phyloP scores from a whole-genome alignment of 768 basidiomycete species.

The Chalciporus pseudorubinellus region DNA sequence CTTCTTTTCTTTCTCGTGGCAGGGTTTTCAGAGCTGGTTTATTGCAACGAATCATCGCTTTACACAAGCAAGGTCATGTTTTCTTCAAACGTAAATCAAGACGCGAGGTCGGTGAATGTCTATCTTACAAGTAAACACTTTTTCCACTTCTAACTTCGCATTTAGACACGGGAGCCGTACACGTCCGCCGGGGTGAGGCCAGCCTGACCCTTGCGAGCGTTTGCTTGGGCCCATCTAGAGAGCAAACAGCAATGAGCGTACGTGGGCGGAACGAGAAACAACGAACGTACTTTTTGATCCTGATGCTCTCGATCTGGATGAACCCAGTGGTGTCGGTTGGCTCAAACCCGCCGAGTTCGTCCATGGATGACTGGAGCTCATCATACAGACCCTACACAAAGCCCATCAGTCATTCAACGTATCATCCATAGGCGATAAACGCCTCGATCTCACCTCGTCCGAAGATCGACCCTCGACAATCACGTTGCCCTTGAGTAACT shows the following conservation, averaged over 20 bases:
- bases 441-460: slow-evolving; percentile 59
- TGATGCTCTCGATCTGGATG: slow-evolving; percentile 96
- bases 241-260: neutral
- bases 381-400: slow-evolving; percentile 81
- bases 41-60: neutral
- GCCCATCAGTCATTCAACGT: neutral
- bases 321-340: slow-evolving; percentile 94
- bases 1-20: too few species aligned
- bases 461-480: slow-evolving; percentile 90
- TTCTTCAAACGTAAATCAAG: neutral
- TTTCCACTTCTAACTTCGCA: neutral
- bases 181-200: slow-evolving; percentile 78
- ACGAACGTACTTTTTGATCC: slow-evolving; percentile 85
- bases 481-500: slow-evolving; percentile 96
- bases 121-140: neutral
- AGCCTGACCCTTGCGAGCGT: slow-evolving; percentile 79
- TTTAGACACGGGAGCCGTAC: slow-evolving; percentile 60
- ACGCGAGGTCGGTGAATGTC: neutral
- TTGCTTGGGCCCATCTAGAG: slow-evolving; percentile 81
- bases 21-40: neutral
- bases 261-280: neutral
- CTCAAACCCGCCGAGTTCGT: slow-evolving; percentile 97
- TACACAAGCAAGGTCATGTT: neutral
- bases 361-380: slow-evolving; percentile 95
- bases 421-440: neutral